Evolutionary conservation across 2,329 filamentous ascomycete genomes (phyloP), one percentile per base, ranked within the genome.

Genomic region (Cadophora sp.): DNA sequence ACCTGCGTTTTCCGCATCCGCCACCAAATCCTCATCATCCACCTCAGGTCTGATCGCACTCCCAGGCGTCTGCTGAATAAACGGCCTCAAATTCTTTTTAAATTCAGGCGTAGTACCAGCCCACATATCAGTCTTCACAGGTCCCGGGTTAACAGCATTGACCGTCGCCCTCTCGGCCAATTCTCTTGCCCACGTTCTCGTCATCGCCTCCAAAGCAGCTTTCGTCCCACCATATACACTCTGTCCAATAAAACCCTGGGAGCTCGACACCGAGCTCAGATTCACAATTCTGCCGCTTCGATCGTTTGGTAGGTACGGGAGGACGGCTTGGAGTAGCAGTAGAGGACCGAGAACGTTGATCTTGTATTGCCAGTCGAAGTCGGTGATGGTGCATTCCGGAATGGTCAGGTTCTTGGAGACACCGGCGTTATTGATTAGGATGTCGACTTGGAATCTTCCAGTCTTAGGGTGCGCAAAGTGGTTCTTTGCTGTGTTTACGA

Each of bases 401-500:
- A 92, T 81, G 29, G 82, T 78, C 73, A 90, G 86, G 80, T 96
- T 95, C 48, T 86, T 81, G 37, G 87, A 83, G 7, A 89, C 82
- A 64, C 92, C 94, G 34, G 94, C 93, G 79, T 97, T 97, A 85
- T 97, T 97, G 83, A 97, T 83, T 64, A 97, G 83, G 69, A 97
- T 92, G 80, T 97, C 92, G 76, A 97, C 85, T 75, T 90, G 87
- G 77, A 93, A 87, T 68, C 80, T 77, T 6, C 73, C 74, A 60
- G 75, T 67, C 72, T 70, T 81, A 31, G 85, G 83, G 67, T 84
- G 77, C 9, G 84, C 66, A 79, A 92, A 89, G 76, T 88, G 82
- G 71, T 87, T 83, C 73, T 87, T 84, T 5, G 88, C 84, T 0
- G 84, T 84, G 27, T 82, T 80, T 72, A 94, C 79, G 62, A 93